A percentile compares a stretch with the other conserved stretches of the same genome.
Evolutionary conservation across 164 flowering plant genomes (phyloP).

Genomic region (Warburgia ugandensis): DNA sequence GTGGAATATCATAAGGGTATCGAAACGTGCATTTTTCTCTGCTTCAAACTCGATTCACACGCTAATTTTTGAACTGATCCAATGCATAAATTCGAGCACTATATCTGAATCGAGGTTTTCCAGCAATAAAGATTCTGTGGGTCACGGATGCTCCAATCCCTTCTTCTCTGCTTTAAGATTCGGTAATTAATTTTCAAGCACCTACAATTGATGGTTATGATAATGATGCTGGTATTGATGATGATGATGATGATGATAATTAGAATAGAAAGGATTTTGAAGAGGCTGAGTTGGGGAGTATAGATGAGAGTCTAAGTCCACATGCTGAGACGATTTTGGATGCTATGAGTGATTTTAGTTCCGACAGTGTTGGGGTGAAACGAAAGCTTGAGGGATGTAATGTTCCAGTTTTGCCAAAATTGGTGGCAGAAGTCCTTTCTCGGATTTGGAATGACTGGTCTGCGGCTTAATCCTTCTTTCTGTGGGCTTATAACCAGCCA

Average conservation of each 20-base stretch:
- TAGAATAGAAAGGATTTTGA: conserved; percentile 14
- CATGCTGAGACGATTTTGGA: conserved; percentile 25
- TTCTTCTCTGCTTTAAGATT: not conserved
- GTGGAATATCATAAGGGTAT: conserved; percentile 14
- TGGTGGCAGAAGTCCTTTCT: conserved; percentile 65
- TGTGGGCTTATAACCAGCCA: conserved; percentile 76
- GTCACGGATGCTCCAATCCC: not conserved
- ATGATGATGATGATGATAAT: conserved; percentile 13
- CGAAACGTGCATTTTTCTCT: conserved; percentile 2
- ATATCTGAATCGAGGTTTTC: not conserved
- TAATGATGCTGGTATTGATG: conserved; percentile 5
- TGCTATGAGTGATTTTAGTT: conserved; percentile 20
- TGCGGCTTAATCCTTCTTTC: conserved; percentile 65
- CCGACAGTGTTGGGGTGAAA: conserved; percentile 23
- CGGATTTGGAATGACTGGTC: conserved; percentile 65
- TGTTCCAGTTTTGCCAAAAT: conserved; percentile 27
- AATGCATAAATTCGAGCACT: not conserved
- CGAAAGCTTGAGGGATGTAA: conserved; percentile 42
- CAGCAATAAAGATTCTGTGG: not conserved
- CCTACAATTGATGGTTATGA: too few species aligned
- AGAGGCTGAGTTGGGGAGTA: conserved; percentile 2
- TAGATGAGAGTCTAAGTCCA: conserved; percentile 19
- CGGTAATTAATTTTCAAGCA: not conserved
- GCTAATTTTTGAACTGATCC: conserved; percentile 3
- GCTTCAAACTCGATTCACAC: conserved; percentile 12